Evolutionary conservation across 164 flowering plant species (phyloP).

Genomic region (Sextonia rubra): DNA sequence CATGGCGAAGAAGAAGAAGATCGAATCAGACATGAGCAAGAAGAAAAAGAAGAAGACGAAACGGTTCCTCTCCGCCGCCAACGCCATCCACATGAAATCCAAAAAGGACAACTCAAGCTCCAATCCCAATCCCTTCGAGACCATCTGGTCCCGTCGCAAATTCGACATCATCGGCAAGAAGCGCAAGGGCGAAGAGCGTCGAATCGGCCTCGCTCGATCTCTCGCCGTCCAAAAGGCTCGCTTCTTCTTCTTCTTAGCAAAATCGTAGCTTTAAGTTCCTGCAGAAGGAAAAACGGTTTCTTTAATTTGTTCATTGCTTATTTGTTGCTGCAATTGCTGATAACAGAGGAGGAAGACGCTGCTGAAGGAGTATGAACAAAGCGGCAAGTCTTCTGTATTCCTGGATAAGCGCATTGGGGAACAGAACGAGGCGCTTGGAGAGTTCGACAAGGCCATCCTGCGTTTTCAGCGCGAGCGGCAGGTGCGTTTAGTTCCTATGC

Average conservation of each 20-base stretch:
- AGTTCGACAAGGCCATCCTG: slow-evolving; percentile 81
- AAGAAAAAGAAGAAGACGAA: slow-evolving; percentile 37
- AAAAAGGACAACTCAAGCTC: slow-evolving; percentile 24
- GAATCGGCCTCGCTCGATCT: slow-evolving; percentile 81
- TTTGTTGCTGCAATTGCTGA: background rate
- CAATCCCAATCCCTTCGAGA: slow-evolving; percentile 68
- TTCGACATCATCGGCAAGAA: slow-evolving; percentile 87
- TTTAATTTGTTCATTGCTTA: background rate
- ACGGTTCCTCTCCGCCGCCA: slow-evolving; percentile 35
- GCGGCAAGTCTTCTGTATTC: slow-evolving; percentile 73
- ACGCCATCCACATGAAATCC: slow-evolving; percentile 52
- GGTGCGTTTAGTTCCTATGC: slow-evolving; percentile 29
- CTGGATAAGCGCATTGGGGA: slow-evolving; percentile 95
- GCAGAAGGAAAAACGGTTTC: background rate
- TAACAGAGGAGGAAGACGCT: slow-evolving; percentile 78
- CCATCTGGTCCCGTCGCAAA: slow-evolving; percentile 84
- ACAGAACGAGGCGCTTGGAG: slow-evolving; percentile 55
- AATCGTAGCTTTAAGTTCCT: too few relatives aligned
- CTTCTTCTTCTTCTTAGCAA: background rate
- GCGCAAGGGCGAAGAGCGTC: slow-evolving; percentile 81
- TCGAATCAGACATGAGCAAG: slow-evolving; percentile 7
- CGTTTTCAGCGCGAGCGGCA: slow-evolving; percentile 88
- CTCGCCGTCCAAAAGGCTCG: slow-evolving; percentile 67
- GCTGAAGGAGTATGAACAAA: slow-evolving; percentile 80
- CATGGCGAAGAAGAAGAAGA: slow-evolving; percentile 44